Base-by-base conservation (phyloP, 176 grass and related monocot genomes). In the Eleusine indica region DNA sequence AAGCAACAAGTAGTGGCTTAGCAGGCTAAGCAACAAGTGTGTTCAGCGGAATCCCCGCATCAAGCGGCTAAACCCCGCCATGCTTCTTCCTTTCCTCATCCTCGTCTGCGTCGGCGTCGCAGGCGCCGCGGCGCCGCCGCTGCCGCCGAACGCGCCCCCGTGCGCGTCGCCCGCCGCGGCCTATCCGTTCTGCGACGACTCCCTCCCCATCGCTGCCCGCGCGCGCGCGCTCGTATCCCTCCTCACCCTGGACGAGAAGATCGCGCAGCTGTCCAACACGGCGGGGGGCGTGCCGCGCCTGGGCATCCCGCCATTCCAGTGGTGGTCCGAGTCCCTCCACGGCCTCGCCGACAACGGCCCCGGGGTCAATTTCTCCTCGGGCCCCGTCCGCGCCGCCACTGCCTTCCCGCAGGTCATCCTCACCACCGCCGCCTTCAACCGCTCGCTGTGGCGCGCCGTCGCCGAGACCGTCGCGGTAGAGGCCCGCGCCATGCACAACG, bases 281-380 rank as follows among this genome's bases (percentile, higher is more conserved):
- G 91, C 96, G 32, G 89, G 66, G 28, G 91, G 91, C 9, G 89
- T 79, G 17, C 93, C 93, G 37, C 89, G 93, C 44, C 96, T 98
- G 40, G 93, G 89, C 67, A n/a, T 98, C 17, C 93, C 96, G 43
- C 76, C 91, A 7, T 98, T 81, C 89, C 40, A 98, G 77, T 98
- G 96, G 96, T 95, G 96, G 96, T 95, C 96, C 12, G 96, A 95
- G 87, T 91, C 96, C n/a, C 96, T 98, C 46, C 96, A 98, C 52
- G 96, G 96, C 42, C 53, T 98, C 82, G 85, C 87, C 7, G 41
- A 90, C 84, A 95, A 98, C 74, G 92, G 92, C 8, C 91, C 95
- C 18, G 92, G 92, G 53, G 91, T 98, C 82, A 73, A 79, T 67
- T 92, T 95, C 85, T 86, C 86, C 46, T 87, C 71, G 76, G 92